Percentiles rank a stretch among this genome's conserved stretches.
Conservation (phyloP, 2,329 filamentous ascomycete species). For the Hypoxylon sp. region DNA sequence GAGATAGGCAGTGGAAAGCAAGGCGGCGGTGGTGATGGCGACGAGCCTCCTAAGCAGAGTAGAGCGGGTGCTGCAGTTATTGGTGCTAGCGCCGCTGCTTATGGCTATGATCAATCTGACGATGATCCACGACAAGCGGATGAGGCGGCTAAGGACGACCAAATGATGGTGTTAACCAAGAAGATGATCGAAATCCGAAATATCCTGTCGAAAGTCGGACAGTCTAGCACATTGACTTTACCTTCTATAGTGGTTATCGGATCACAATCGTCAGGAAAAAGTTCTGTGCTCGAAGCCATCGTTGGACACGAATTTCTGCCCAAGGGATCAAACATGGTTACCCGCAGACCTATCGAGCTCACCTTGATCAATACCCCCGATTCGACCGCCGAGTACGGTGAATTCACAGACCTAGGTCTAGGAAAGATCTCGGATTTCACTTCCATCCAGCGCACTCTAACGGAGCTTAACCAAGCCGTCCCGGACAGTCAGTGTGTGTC, state of each 20-base stretch:
- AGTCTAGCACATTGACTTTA: constrained; percentile 85
- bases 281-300: constrained; percentile 94
- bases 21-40: constrained; percentile 58
- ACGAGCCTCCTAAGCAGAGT: constrained; percentile 66
- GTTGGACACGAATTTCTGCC: constrained; percentile 98
- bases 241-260: constrained; percentile 99
- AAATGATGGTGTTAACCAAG: constrained; percentile 99
- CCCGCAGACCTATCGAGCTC: constrained; percentile 91
- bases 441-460: constrained; percentile 91
- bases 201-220: constrained; percentile 89
- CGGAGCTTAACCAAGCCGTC: constrained; percentile 93
- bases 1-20: constrained; percentile 59
- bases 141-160: constrained; percentile 84
- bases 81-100: constrained; percentile 79
- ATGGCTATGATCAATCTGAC: constrained; percentile 75
- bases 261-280: constrained; percentile 97
- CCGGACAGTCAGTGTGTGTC: constrained; percentile 91
- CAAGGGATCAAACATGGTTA: constrained; percentile 99
- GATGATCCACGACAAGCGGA: constrained; percentile 69
- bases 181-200: constrained; percentile 99
- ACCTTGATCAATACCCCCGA: constrained; percentile 95
- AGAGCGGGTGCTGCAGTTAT: constrained; percentile 68
- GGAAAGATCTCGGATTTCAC: constrained; percentile 91
- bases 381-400: constrained; percentile 87
- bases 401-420: constrained; percentile 91